Base-by-base conservation (phyloP, 352 stramenopile genomes). In the Phytopythium montanum region DNA sequence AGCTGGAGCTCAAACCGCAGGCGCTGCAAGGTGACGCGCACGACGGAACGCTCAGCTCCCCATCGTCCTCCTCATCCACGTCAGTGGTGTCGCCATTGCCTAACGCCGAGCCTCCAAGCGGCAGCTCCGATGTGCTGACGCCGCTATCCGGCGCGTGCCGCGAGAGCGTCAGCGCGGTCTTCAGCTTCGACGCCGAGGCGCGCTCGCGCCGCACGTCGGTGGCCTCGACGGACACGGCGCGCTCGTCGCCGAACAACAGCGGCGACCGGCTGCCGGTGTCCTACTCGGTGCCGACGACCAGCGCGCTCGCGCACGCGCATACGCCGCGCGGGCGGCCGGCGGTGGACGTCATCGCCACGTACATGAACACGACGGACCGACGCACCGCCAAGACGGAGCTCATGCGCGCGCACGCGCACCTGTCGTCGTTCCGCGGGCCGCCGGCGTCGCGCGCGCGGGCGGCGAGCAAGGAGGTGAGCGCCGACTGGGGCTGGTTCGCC, bases 361-460 rank as follows among this genome's bases (percentile, higher is more conserved):
- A 95, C 72, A 95, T 95, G 86, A 95, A 95, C 76, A 94, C 86
- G 39, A 78, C 69, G 38, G 84, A 95, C 69, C 78, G 73, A 29
- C 86, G 86, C 41, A 79, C 79, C 1, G 66, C 88, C 53, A 90
- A 90, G 62, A 81, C 78, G 48, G 84, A 94, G 38, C 72, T 92
- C 9, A 73, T 94, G 70, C 84, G 80, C 23, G 78, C 81, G 9
- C 81, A 90, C 56, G 80, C 79, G 21, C 80, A 90, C 50, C 88
- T 90, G 57, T 63, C 75, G 2, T 90, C 82, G 23, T 73, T 80
- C 21, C 68, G 73, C 76, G 82, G 63, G 59, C 70, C 64, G 31
- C 38, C 53, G 34, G 53, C 66, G 36, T 73, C 70, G 39, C 76
- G 75, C 38, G 75, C 86, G 54, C 74, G 79, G 1, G 82, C 85